Evolutionary conservation across 352 stramenopile genomes (phyloP), one percentile per base, ranked within the genome.

Genomic region (Pythium biforme): DNA sequence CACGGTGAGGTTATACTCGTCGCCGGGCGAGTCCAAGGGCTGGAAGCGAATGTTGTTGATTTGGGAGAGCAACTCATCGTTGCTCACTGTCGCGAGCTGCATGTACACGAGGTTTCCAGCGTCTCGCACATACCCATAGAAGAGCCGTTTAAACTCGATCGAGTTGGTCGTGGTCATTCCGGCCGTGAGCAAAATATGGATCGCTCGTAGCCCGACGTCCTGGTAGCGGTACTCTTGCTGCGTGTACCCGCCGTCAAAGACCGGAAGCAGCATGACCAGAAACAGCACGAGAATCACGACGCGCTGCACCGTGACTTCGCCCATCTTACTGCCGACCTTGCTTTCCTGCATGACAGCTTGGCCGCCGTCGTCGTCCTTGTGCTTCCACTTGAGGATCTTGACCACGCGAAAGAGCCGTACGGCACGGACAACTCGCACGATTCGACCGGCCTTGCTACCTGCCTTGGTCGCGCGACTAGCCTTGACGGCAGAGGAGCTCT

Each of bases 231-330:
- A 93, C 9, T 90, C 79, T 39, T 86, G 65, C 39, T 94, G 75
- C 6, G 60, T 80, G 62, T 93, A 93, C 25, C 87, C 79, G 12
- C 86, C 83, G 40, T 96, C 84, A 57, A 96, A 95, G 7, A 90
- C 68, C 3, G 90, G 89, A n/a, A 97, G 74, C 34, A 96, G 59
- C 68, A 97, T 91, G 52, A 96, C 72, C 49, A 97, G 79, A 40
- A 96, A 95, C 23, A 97, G 77, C 45, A 97, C 88, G 29, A 95
- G 79, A 37, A 97, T 83, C 39, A 97, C 90, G 9, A 97, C 88
- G 20, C 83, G 81, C 69, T 90, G 85, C 29, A 90, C 77, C 0
- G 82, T 92, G 45, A 90, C 91, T 55, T 97, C 90, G 46, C 87
- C 89, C 88, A 97, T 96, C 56, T 83, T 88, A 52, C 77, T 90